Evolutionary conservation across 139 green algal genomes (phyloP).

Genomic region (Bryopsis sp.): DNA sequence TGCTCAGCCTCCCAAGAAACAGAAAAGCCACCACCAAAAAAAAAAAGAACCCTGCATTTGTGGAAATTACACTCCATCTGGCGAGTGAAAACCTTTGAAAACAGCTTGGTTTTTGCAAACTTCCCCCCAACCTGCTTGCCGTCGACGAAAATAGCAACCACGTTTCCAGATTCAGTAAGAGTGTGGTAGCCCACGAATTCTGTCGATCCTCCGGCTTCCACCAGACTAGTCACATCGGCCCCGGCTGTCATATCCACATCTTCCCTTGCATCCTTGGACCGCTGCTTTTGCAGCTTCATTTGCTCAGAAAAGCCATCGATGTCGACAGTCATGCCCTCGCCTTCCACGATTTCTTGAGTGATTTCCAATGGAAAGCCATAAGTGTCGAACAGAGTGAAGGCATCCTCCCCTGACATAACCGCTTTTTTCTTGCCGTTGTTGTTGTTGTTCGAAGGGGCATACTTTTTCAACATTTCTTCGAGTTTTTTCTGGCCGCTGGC

Average conservation of each 20-base stretch:
- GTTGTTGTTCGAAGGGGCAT: neutral
- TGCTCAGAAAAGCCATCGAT: slow-evolving; percentile 45
- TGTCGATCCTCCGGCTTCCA: slow-evolving; percentile 29
- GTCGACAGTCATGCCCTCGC: slow-evolving; percentile 36
- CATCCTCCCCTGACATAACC: slow-evolving; percentile 50
- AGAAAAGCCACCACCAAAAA: too few relatives aligned
- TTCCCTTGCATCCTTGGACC: slow-evolving; percentile 44
- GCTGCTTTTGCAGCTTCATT: slow-evolving; percentile 54
- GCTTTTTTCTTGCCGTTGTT: neutral
- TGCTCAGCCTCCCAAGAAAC: too few relatives aligned
- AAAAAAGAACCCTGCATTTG: too few relatives aligned
- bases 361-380: slow-evolving; percentile 85
- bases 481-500: slow-evolving; percentile 71
- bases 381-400: slow-evolving; percentile 82
- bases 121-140: slow-evolving; percentile 37
- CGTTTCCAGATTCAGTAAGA: slow-evolving; percentile 21
- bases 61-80: too few relatives aligned
- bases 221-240: slow-evolving; percentile 19
- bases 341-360: slow-evolving; percentile 56
- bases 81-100: slow-evolving; percentile 4
- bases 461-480: slow-evolving; percentile 1
- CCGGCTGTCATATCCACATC: slow-evolving; percentile 25
- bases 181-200: slow-evolving; percentile 58
- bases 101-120: neutral
- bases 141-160: slow-evolving; percentile 52